Conservation (phyloP, 163 green algal species). For the Scenedesmus sp. region DNA sequence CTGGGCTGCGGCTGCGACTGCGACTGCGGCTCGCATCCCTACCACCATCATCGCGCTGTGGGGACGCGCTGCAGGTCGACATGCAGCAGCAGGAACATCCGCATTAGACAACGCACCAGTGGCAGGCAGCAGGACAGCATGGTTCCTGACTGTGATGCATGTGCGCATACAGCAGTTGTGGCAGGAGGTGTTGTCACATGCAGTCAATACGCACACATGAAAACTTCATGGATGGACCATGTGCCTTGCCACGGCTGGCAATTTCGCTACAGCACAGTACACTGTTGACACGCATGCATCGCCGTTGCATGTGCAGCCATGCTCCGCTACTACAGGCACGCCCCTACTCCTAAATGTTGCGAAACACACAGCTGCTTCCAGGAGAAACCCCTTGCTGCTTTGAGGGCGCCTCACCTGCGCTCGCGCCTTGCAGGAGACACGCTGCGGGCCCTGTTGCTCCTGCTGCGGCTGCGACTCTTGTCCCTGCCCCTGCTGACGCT, state of each 20-base stretch:
- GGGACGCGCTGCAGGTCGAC: neutral
- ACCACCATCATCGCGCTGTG: neutral
- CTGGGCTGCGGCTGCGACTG: conserved; percentile 17
- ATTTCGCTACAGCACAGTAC: no score
- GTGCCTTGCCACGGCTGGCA: no score
- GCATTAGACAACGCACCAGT: neutral
- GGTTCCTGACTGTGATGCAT: no score
- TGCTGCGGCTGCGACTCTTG: conserved; percentile 11
- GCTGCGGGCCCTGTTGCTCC: conserved; percentile 24
- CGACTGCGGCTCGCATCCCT: neutral
- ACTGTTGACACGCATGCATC: no score
- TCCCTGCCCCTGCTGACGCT: conserved; percentile 2
- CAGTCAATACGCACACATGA: no score
- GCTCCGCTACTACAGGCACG: no score
- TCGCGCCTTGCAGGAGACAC: conserved; percentile 5
- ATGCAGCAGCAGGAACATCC: neutral
- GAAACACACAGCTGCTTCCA: no score
- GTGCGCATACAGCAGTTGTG: no score
- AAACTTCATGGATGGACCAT: no score
- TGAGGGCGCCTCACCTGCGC: neutral
- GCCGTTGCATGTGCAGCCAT: no score
- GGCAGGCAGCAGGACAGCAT: neutral
- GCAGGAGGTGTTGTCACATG: no score
- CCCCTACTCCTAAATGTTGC: no score
- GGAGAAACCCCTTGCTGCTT: neutral